Conservation (phyloP, 306 rosid species). For the Corylus avellana region DNA sequence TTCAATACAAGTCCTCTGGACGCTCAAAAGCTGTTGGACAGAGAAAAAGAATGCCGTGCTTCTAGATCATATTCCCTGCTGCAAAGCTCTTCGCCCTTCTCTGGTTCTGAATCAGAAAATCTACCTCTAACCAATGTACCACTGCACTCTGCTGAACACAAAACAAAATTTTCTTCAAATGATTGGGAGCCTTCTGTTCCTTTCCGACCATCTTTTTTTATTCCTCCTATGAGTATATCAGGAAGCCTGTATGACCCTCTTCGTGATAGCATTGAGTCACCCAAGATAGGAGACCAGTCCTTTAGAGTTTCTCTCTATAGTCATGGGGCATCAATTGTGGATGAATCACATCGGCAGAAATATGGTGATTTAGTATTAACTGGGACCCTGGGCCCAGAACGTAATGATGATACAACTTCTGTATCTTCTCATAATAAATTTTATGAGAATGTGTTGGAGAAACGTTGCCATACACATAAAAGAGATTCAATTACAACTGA, state of each 20-base stretch:
- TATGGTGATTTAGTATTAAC: slow-evolving; percentile 45
- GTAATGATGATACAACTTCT: slow-evolving; percentile 67
- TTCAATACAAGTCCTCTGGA: slow-evolving; percentile 30
- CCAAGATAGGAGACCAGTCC: slow-evolving; percentile 64
- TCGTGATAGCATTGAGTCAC: slow-evolving; percentile 68
- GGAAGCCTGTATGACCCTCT: slow-evolving; percentile 72
- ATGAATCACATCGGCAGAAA: slow-evolving; percentile 35
- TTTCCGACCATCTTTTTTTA: slow-evolving; percentile 76
- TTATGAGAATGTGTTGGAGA: slow-evolving; percentile 49
- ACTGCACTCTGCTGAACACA: slow-evolving; percentile 39
- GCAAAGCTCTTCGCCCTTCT: slow-evolving; percentile 41
- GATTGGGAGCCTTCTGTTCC: slow-evolving; percentile 97
- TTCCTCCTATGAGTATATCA: slow-evolving; percentile 53
- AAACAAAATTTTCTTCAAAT: slow-evolving; percentile 43
- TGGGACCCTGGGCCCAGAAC: slow-evolving; percentile 50
- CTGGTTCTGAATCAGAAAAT: slow-evolving; percentile 47
- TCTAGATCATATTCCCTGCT: slow-evolving; percentile 38
- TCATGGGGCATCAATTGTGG: slow-evolving; percentile 47
- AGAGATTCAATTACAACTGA: slow-evolving; percentile 47
- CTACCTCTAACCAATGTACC: slow-evolving; percentile 37
- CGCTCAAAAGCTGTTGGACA: slow-evolving; percentile 40
- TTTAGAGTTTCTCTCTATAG: slow-evolving; percentile 51
- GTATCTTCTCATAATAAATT: slow-evolving; percentile 73
- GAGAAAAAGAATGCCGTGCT: slow-evolving; percentile 39
- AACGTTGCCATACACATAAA: slow-evolving; percentile 39